Percentiles rank a stretch among this genome's conserved stretches.
Evolutionary conservation across 345 rosid species (phyloP).

Genomic region (Gossypium arboreum): DNA sequence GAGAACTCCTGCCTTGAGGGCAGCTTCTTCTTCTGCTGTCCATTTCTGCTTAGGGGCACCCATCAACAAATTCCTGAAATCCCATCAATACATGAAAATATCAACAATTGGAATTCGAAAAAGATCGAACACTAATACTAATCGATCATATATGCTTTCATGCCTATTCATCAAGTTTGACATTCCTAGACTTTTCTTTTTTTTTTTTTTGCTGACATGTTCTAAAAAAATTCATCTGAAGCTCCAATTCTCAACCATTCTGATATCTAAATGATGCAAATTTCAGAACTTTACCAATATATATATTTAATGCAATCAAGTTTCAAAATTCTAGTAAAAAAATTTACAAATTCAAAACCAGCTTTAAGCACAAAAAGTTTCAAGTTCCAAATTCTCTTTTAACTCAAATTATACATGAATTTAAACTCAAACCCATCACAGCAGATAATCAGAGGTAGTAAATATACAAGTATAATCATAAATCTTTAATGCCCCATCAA

Average conservation of each 20-base stretch:
- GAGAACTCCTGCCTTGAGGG: constrained; percentile 88
- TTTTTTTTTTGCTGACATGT: background rate
- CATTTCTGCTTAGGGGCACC: constrained; percentile 99
- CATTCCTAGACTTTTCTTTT: background rate
- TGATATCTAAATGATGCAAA: background rate
- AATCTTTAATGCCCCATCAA: constrained; percentile 1
- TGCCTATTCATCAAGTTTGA: background rate
- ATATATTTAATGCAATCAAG: background rate
- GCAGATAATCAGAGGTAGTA: background rate
- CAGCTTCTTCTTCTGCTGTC: constrained; percentile 99
- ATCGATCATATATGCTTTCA: background rate
- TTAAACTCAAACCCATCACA: constrained; percentile 12
- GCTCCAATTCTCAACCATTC: background rate
- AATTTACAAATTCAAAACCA: background rate
- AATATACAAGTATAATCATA: background rate
- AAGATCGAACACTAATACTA: constrained; percentile 19
- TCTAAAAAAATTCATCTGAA: background rate
- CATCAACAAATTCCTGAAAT: constrained; percentile 41
- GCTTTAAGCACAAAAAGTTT: background rate
- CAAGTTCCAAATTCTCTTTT: background rate
- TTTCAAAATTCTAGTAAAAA: background rate
- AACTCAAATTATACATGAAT: constrained; percentile 2
- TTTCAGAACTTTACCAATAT: background rate
- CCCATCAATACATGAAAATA: constrained; percentile 11
- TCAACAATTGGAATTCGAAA: constrained; percentile 24